Evolutionary conservation across 1,139 yeast species (phyloP).

Genomic region (Komagataea norvegica): DNA sequence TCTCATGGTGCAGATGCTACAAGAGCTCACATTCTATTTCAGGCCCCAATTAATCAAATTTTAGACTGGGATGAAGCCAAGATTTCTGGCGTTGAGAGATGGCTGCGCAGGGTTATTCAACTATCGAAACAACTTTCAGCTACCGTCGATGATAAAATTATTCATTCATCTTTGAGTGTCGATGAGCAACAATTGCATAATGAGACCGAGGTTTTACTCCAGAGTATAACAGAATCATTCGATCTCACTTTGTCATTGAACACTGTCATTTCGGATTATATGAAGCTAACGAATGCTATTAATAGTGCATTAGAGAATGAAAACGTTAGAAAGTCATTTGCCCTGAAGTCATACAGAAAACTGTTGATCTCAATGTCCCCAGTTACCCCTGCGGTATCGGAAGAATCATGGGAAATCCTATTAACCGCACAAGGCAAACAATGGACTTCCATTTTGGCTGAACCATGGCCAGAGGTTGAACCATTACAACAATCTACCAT

Average conservation of each 20-base stretch:
- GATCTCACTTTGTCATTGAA: conserved; percentile 61
- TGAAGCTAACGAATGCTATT: conserved; percentile 71
- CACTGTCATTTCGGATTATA: conserved; percentile 82
- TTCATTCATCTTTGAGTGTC: conserved; percentile 29
- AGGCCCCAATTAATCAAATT: conserved; percentile 81
- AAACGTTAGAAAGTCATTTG: conserved; percentile 31
- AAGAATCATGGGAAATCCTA: conserved; percentile 71
- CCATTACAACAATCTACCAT: conserved; percentile 34
- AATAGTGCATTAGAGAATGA: conserved; percentile 35
- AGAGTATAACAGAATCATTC: conserved; percentile 54
- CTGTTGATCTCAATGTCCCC: conserved; percentile 62
- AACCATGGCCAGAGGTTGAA: conserved; percentile 48
- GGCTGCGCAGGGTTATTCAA: conserved; percentile 65
- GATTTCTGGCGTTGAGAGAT: conserved; percentile 81
- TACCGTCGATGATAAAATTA: conserved; percentile 4
- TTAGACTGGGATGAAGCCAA: conserved; percentile 88
- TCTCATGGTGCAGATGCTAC: conserved; percentile 92
- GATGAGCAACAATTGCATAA: conserved; percentile 56
- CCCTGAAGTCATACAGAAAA: conserved; percentile 44
- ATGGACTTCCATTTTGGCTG: conserved; percentile 52
- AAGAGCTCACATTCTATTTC: conserved; percentile 90
- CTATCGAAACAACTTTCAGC: conserved; percentile 29
- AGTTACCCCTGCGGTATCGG: conserved; percentile 75
- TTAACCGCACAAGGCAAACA: conserved; percentile 28
- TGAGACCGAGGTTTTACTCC: conserved; percentile 46